Evolutionary conservation across 805 yeast species (phyloP), one percentile per base, ranked within the genome.

Genomic region (Pichia exigua): DNA sequence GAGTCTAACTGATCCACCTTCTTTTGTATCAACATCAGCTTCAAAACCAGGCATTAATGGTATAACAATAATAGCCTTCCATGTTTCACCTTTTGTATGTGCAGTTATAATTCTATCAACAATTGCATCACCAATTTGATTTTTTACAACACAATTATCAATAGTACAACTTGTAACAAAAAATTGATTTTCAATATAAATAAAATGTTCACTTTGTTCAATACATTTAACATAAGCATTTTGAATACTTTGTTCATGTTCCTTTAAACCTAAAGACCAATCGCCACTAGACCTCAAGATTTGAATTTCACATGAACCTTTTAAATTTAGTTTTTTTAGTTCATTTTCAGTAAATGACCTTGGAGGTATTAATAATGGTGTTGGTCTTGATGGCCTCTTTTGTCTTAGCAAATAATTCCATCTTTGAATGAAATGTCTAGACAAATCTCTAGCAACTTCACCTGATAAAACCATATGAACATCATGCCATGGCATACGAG

Each of bases 401-500:
- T 90, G 97, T 62, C 99, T 79, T 48, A 95, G 67, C 41, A 94
- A 73, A 63, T 88, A 94, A 65, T 94, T 94, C 99, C 99, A 94
- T 61, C 99, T 79, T 71, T 94, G 99, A 15, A 90, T 95, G 68
- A 95, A 94, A 66, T 94, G 98, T 52, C 99, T 79, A 0, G 95
- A 79, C 48, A 92, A 68, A 66, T 94, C 99, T 54, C 97, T 77
- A 0, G 98, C 99, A 4, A 91, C 82, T 61, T 91, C 95, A 15
- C 99, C 99, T 2, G 91, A 80, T 1, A 95, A 82, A 70, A 90
- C 82, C 95, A 91, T 94, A 59, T 94, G 98, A 40, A 94, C 88
- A 75, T 94, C 99, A 67, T 94, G 99, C 99, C 99, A 94, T 11
- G 99, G 99, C 99, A 94, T 94, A 60, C 99, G 79, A 2, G 99